Evolutionary conservation across 2,329 filamentous ascomycete species (phyloP), one percentile per base, ranked within the genome.

Genomic region (Penicillium sp.): DNA sequence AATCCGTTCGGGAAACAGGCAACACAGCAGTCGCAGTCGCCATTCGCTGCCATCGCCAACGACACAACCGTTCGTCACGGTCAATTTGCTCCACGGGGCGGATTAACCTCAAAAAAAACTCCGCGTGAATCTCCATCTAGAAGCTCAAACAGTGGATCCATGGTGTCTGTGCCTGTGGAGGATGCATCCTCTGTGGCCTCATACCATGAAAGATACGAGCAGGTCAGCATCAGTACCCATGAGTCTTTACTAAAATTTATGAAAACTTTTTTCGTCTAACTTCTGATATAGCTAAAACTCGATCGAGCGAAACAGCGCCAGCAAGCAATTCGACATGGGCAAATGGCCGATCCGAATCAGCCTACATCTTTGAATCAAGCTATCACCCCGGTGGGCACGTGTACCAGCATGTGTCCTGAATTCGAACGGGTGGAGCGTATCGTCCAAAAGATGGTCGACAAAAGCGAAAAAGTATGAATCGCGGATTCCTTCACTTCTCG

Each of bases 381-480:
- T 26, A 84, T 86, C 61, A 85, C 81, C 18, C 78, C 81, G 0
- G 78, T 83, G 5, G 84, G 83, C 46, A 82, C 79, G 46, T 86
- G 84, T 67, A 78, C 77, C 36, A 80, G 82, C 58, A 86, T 86
- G 83, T 87, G 84, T 63, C 80, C 84, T 2, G 81, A 85, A 57
- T 85, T 76, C 52, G 84, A 87, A 70, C 72, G 84, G 41, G 79
- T 85, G 41, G 79, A 85, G 59, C 77, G 84, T 36, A 83, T 85
- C 45, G 77, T 81, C 42, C 81, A 85, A 64, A 81, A 83, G 46
- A 83, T 85, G 69, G 79, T 85, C 24, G 82, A 83, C 69, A 75
- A 75, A 50, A 78, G 79, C 54, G 84, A 87, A 76, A 82, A 78
- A 73, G 82, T 84, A 70, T 43, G 49, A 21, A 15, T 23, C 9